Evolutionary conservation across 345 rosid species (phyloP).

Genomic region (Euclidium syriacum): DNA sequence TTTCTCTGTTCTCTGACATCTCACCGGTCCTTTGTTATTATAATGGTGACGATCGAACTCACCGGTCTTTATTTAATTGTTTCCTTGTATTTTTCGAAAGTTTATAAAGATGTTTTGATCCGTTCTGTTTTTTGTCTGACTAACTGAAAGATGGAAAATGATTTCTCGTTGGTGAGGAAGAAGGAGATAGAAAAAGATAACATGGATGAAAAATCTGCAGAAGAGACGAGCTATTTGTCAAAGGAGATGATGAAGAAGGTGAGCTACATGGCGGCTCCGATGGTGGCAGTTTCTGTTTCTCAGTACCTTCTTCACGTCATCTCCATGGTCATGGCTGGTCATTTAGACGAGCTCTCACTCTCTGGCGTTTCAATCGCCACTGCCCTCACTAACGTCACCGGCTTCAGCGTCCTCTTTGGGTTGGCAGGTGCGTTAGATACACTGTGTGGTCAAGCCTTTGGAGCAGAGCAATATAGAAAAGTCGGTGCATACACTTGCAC

Average conservation of each 20-base stretch:
- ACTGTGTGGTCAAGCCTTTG: slow-evolving; percentile 49
- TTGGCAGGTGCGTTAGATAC: slow-evolving; percentile 37
- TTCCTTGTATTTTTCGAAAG: too few species aligned
- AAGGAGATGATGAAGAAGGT: slow-evolving; percentile 13
- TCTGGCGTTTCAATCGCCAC: slow-evolving; percentile 24
- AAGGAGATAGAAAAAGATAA: not conserved
- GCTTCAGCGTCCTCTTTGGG: slow-evolving; percentile 30
- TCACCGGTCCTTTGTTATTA: not conserved
- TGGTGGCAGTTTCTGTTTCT: slow-evolving; percentile 15
- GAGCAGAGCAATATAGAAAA: slow-evolving; percentile 42
- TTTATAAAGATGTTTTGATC: not conserved
- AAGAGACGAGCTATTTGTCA: not conserved
- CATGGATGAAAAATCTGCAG: not conserved
- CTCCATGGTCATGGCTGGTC: slow-evolving; percentile 9
- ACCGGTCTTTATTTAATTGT: not conserved
- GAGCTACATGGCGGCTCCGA: slow-evolving; percentile 18
- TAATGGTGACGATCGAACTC: not conserved
- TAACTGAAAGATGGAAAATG: not conserved
- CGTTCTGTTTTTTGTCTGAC: not conserved
- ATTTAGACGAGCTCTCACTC: slow-evolving; percentile 12
- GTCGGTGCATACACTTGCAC: slow-evolving; percentile 39
- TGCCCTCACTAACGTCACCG: slow-evolving; percentile 23
- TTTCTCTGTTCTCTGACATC: not conserved
- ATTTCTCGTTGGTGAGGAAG: not conserved
- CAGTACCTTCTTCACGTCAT: slow-evolving; percentile 8